Conservation (phyloP, 129 eudicot species). For the Lactuca sativa region DNA sequence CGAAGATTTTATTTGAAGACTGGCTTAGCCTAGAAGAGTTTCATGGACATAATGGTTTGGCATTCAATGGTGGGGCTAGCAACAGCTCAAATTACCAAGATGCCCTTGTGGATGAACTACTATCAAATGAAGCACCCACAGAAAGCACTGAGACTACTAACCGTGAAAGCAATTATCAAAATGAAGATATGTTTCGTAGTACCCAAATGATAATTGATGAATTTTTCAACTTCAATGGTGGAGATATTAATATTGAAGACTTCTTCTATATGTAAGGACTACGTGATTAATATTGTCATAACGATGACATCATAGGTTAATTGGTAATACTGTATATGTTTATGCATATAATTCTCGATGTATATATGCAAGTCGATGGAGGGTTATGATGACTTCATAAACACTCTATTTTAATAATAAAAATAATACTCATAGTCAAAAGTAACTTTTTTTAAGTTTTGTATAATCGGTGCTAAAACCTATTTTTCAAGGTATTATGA, state of each 20-base stretch:
- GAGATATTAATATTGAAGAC: constrained; percentile 11
- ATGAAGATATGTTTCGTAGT: constrained; percentile 30
- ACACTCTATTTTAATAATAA: too few species aligned
- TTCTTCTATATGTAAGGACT: constrained; percentile 11
- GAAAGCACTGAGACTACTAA: constrained; percentile 27
- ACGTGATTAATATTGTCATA: background rate
- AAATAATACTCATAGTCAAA: too few species aligned
- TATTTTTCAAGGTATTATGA: too few species aligned
- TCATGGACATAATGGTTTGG: constrained; percentile 28
- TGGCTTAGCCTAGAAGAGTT: constrained; percentile 65
- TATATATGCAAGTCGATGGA: constrained; percentile 21
- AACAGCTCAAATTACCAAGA: constrained; percentile 28
- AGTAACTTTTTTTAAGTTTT: too few species aligned
- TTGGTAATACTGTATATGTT: constrained; percentile 15
- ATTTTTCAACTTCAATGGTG: constrained; percentile 29
- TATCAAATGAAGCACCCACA: constrained; percentile 28
- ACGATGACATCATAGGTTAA: constrained; percentile 4
- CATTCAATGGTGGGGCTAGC: constrained; percentile 23
- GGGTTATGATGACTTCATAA: background rate
- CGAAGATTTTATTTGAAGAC: constrained; percentile 71
- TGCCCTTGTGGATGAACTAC: constrained; percentile 22
- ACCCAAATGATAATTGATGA: constrained; percentile 29
- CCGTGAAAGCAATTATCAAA: constrained; percentile 20
- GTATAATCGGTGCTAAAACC: too few species aligned
- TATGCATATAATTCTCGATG: constrained; percentile 9